Conservation (phyloP, 2,329 filamentous ascomycete species). For the Penicillium hesseltinei region DNA sequence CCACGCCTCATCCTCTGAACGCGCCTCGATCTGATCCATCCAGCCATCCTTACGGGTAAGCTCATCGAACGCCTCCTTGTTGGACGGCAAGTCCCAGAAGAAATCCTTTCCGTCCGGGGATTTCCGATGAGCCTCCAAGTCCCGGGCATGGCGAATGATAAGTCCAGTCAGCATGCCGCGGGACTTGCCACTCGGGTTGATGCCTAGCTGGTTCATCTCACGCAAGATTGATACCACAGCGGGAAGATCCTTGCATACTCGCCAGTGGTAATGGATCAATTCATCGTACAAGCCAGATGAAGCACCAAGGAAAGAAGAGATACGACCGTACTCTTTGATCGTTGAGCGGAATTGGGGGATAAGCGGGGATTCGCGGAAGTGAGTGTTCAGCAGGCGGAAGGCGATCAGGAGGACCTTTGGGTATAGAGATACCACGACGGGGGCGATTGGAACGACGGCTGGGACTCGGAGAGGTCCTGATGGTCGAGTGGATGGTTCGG, state of each 20-base stretch:
- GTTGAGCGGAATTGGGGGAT: conserved; percentile 42
- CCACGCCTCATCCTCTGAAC: background rate
- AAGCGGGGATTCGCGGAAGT: conserved; percentile 43
- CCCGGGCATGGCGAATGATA: conserved; percentile 24
- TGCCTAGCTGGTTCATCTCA: conserved; percentile 47
- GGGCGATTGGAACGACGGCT: conserved; percentile 28
- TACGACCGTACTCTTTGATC: conserved; percentile 42
- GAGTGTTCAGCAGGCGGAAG: conserved; percentile 40
- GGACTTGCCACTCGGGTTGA: conserved; percentile 39
- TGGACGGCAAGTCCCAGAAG: conserved; percentile 37
- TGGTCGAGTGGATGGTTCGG: background rate
- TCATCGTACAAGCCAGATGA: conserved; percentile 46
- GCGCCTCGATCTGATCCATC: conserved; percentile 22
- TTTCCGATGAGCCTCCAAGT: conserved; percentile 15
- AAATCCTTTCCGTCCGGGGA: conserved; percentile 11
- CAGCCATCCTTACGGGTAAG: conserved; percentile 29
- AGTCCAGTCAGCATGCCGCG: conserved; percentile 33
- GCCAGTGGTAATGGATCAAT: conserved; percentile 45
- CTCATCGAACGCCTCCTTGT: conserved; percentile 29
- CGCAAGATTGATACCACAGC: conserved; percentile 40
- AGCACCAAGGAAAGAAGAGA: conserved; percentile 44
- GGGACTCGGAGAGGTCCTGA: conserved; percentile 32
- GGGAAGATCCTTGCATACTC: conserved; percentile 41
- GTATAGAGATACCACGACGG: conserved; percentile 40
- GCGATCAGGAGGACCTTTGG: conserved; percentile 42